A percentile compares a stretch with the other conserved stretches of the same genome.
phyloP scores from a whole-genome alignment of 2,329 filamentous ascomycete species.

The Rosellinia necatrix region DNA sequence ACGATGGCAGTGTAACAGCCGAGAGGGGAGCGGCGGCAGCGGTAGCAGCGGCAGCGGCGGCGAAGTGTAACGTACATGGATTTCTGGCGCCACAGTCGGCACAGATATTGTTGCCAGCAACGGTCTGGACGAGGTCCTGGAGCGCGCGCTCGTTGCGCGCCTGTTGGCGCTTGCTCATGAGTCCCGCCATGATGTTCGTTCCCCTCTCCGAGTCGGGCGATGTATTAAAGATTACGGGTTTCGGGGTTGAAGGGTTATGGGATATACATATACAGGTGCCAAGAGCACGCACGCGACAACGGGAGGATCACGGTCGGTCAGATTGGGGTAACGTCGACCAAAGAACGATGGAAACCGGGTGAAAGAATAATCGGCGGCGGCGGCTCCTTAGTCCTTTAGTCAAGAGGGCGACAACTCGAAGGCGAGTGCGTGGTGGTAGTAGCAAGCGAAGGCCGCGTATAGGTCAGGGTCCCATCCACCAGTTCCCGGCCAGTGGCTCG shows the following conservation, averaged over 20 bases:
- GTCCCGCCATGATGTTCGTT: slow-evolving; percentile 65
- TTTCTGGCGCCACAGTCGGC: slow-evolving; percentile 92
- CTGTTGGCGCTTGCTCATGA: slow-evolving; percentile 94
- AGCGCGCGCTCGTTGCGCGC: slow-evolving; percentile 92
- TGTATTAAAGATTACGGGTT: slow-evolving; percentile 10
- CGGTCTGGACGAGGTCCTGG: slow-evolving; percentile 81
- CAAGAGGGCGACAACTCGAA: slow-evolving; percentile 5
- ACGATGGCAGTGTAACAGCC: slow-evolving; percentile 6
- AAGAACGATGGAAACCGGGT: slow-evolving; percentile 3
- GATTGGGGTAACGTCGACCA: slow-evolving; percentile 28
- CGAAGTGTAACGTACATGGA: slow-evolving; percentile 69
- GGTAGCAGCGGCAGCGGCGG: too few species aligned
- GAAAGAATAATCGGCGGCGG: slow-evolving; percentile 4
- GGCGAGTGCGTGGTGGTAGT: too few species aligned
- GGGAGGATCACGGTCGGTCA: slow-evolving; percentile 20
- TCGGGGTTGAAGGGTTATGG: slow-evolving; percentile 2
- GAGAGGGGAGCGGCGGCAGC: not conserved
- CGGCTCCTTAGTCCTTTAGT: not conserved
- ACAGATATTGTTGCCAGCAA: slow-evolving; percentile 90
- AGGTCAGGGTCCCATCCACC: not conserved
- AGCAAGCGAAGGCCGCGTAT: slow-evolving; percentile 12
- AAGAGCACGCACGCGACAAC: slow-evolving; percentile 26
- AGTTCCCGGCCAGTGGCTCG: not conserved
- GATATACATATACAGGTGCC: slow-evolving; percentile 19
- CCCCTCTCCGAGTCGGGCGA: slow-evolving; percentile 8